Conservation (phyloP, 2,329 filamentous ascomycete genomes). For the Sporothrix pseudoabietina region DNA sequence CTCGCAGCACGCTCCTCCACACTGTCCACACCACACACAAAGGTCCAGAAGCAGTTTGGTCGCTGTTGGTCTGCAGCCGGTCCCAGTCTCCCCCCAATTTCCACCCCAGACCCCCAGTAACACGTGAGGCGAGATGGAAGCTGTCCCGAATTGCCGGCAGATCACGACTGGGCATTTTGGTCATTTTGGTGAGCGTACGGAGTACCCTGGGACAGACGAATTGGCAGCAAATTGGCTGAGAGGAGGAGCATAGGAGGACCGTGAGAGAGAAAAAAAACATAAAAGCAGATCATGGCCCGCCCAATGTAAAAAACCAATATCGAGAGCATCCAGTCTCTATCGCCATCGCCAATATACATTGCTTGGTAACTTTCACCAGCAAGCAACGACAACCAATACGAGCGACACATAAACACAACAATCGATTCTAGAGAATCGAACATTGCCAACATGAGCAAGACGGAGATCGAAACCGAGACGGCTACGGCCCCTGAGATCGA, state of each 20-base stretch:
- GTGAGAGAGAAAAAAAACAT: neutral
- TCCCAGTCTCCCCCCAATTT: neutral
- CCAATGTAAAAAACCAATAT: neutral
- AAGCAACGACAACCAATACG: neutral
- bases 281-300: neutral
- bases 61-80: neutral
- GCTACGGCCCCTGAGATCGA: neutral
- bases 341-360: neutral
- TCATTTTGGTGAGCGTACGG: neutral
- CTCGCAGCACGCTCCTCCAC: neutral
- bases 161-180: neutral
- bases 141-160: constrained; percentile 10
- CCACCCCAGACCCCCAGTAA: neutral
- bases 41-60: neutral
- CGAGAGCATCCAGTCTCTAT: neutral
- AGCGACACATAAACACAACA: too few species aligned
- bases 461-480: neutral
- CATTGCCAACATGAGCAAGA: neutral
- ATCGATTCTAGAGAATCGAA: neutral
- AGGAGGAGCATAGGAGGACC: neutral
- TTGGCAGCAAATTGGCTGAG: neutral
- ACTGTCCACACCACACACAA: neutral
- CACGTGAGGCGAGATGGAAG: neutral
- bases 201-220: neutral
- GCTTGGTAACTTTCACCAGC: neutral